Conservation (phyloP, 2,329 filamentous ascomycete species). For the Penicillium sp. region DNA sequence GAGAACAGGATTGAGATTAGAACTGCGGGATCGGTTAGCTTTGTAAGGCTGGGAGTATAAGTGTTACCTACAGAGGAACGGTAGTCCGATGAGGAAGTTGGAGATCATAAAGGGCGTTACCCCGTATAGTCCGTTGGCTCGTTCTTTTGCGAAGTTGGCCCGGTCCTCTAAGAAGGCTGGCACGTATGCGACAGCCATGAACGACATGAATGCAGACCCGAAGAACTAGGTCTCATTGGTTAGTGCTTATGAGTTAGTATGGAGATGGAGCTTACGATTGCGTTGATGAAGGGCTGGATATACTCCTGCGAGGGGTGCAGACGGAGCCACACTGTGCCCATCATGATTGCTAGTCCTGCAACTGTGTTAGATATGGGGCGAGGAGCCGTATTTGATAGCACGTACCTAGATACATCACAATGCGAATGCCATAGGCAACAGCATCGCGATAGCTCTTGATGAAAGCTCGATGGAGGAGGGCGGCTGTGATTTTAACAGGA, state of each 20-base stretch:
- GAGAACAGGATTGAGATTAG: conserved; percentile 72
- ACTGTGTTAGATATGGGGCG: background rate
- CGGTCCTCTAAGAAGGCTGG: conserved; percentile 78
- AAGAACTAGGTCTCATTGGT: conserved; percentile 50
- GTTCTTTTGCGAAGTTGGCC: conserved; percentile 67
- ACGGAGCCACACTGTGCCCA: conserved; percentile 82
- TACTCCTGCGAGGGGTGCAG: conserved; percentile 62
- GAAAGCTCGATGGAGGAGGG: conserved; percentile 70
- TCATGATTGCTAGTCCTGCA: conserved; percentile 68
- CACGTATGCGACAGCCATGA: conserved; percentile 80
- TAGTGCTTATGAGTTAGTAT: background rate
- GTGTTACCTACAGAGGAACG: conserved; percentile 59
- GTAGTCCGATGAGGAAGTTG: conserved; percentile 77
- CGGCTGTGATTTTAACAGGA: conserved; percentile 50
- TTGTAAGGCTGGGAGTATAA: background rate
- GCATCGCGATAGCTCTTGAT: conserved; percentile 82
- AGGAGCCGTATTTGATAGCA: conserved; percentile 13
- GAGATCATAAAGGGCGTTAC: conserved; percentile 66
- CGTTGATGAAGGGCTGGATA: conserved; percentile 77
- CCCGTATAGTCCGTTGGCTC: conserved; percentile 74
- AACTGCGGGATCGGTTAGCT: conserved; percentile 41
- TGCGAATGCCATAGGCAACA: conserved; percentile 74
- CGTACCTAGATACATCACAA: conserved; percentile 70
- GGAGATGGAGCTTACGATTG: conserved; percentile 49
- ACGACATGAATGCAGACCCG: conserved; percentile 68